Evolutionary conservation across 257 asterid genomes (phyloP).

Genomic region (Penstemon eatonii): DNA sequence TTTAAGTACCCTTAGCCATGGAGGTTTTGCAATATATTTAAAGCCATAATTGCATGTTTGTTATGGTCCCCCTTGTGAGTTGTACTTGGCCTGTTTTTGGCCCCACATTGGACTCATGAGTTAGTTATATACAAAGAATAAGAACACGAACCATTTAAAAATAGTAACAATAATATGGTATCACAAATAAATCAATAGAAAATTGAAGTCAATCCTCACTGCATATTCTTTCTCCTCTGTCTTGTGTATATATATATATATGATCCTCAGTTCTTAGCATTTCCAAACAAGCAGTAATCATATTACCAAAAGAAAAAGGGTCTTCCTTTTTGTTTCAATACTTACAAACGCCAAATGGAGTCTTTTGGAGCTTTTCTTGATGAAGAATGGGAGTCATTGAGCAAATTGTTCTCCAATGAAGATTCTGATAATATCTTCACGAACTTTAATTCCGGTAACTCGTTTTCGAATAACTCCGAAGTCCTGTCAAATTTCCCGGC

Average conservation of each 20-base stretch:
- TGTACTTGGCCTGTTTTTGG: constrained; percentile 61
- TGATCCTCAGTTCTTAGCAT: constrained; percentile 23
- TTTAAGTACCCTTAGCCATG: constrained; percentile 23
- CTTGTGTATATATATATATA: constrained; percentile 60
- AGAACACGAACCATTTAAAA: constrained; percentile 30
- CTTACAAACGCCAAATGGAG: constrained; percentile 40
- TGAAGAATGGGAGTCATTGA: constrained; percentile 69
- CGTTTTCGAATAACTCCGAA: constrained; percentile 14
- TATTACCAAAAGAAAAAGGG: background rate
- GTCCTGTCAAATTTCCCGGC: constrained; percentile 26
- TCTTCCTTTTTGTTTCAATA: too few species aligned
- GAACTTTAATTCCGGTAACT: constrained; percentile 34
- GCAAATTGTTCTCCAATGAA: constrained; percentile 57
- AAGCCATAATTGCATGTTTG: constrained; percentile 44
- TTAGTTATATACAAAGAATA: constrained; percentile 42
- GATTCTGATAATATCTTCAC: constrained; percentile 39
- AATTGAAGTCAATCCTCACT: constrained; percentile 48
- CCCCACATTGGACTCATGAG: constrained; percentile 55
- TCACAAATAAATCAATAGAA: constrained; percentile 35
- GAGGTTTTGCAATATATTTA: constrained; percentile 12
- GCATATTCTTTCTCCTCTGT: constrained; percentile 30
- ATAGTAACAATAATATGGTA: constrained; percentile 33
- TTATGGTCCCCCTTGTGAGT: constrained; percentile 46
- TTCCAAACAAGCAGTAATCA: constrained; percentile 33
- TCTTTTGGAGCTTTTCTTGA: constrained; percentile 54